phyloP scores from a whole-genome alignment of 2,329 filamentous ascomycete species.

The Annulohypoxylon truncatum region DNA sequence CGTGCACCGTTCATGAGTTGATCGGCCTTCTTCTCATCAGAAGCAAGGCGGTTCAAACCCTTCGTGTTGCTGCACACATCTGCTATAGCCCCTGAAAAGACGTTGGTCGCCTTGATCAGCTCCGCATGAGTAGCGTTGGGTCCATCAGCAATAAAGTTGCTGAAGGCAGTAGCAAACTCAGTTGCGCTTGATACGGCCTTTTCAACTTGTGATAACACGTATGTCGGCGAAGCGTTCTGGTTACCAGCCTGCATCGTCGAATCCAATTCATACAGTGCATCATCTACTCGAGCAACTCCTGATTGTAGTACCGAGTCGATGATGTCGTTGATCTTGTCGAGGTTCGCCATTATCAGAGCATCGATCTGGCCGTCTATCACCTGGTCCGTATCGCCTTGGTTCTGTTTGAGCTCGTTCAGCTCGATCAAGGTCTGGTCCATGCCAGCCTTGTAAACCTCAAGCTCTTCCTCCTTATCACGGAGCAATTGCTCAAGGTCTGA shows the following conservation, averaged over 20 bases:
- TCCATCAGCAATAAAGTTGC: constrained; percentile 97
- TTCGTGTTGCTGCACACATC: constrained; percentile 98
- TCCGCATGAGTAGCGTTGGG: constrained; percentile 90
- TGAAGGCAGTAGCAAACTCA: constrained; percentile 98
- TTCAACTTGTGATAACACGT: constrained; percentile 95
- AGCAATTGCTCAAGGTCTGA: constrained; percentile 87
- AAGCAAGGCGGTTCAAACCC: constrained; percentile 90
- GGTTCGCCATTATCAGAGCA: constrained; percentile 83
- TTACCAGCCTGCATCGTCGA: constrained; percentile 99
- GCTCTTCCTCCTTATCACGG: constrained; percentile 95
- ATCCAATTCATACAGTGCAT: constrained; percentile 96
- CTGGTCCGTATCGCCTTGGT: constrained; percentile 78
- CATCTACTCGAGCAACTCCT: constrained; percentile 92
- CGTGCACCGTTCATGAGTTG: constrained; percentile 84
- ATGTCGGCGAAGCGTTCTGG: constrained; percentile 94
- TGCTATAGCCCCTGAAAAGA: constrained; percentile 89
- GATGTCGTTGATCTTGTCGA: constrained; percentile 95
- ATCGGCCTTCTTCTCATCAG: constrained; percentile 94
- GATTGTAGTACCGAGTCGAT: constrained; percentile 96
- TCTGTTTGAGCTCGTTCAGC: constrained; percentile 85
- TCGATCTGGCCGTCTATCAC: constrained; percentile 92
- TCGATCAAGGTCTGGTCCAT: constrained; percentile 97
- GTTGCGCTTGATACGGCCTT: constrained; percentile 95
- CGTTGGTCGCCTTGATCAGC: constrained; percentile 91
- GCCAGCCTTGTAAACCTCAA: constrained; percentile 97